Conservation (phyloP, 176 grass and related monocot genomes). For the Zea mays region DNA sequence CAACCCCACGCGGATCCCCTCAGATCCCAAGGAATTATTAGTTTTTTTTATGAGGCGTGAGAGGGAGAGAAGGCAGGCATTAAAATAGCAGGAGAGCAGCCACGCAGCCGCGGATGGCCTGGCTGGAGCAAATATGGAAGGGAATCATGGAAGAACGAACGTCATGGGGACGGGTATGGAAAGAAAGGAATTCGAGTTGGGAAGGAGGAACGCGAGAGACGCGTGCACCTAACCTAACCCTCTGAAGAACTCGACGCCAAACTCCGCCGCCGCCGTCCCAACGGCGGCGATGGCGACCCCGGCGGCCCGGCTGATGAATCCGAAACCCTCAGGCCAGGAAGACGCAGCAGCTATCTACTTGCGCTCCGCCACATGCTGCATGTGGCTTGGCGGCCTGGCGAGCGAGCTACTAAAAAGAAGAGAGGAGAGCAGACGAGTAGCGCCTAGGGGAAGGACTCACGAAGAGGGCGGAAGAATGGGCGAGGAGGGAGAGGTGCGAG, state of each 20-base stretch:
- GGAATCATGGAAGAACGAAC: slow-evolving; percentile 8
- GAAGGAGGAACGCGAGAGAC: background rate
- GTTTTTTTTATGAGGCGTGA: slow-evolving; percentile 10
- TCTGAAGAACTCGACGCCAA: background rate
- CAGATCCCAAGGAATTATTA: slow-evolving; percentile 48
- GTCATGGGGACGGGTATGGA: background rate
- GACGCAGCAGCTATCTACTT: background rate
- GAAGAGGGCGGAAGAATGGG: background rate
- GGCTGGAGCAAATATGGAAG: slow-evolving; percentile 43
- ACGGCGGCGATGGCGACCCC: slow-evolving; percentile 38
- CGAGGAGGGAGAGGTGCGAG: background rate
- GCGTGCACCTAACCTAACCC: background rate
- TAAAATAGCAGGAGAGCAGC: slow-evolving; percentile 37
- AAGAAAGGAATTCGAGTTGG: background rate
- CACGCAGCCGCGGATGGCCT: slow-evolving; percentile 20
- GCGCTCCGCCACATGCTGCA: background rate
- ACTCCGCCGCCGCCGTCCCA: slow-evolving; percentile 7
- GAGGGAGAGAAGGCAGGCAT: slow-evolving; percentile 31
- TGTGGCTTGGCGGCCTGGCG: background rate
- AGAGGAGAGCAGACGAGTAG: background rate
- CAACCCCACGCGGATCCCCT: slow-evolving; percentile 23
- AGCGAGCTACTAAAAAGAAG: background rate
- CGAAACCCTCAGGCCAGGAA: background rate
- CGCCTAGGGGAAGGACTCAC: background rate
- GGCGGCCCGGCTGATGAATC: background rate